A percentile compares a stretch with the other conserved stretches of the same genome.
Evolutionary conservation across 495 filamentous ascomycete genomes (phyloP).

Genomic region (Trichoderma parareesei): DNA sequence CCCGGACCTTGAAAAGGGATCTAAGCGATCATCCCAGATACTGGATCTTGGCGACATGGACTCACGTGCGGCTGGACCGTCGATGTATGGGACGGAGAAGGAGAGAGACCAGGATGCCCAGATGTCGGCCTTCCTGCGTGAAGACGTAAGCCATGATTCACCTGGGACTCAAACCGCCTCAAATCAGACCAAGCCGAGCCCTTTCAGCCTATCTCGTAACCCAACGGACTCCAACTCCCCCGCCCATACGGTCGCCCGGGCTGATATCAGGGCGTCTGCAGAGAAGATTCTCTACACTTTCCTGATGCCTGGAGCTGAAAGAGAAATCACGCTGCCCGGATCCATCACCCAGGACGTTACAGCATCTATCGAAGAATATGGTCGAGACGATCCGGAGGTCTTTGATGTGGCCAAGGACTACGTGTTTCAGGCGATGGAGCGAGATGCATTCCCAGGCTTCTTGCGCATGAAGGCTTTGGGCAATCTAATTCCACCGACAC

Average conservation of each 20-base stretch:
- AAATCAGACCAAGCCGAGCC: constrained; percentile 58
- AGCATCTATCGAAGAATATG: constrained; percentile 74
- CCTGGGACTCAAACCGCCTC: constrained; percentile 57
- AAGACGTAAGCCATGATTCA: constrained; percentile 52
- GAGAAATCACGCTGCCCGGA: constrained; percentile 88
- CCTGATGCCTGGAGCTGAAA: constrained; percentile 82
- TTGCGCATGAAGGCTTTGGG: constrained; percentile 88
- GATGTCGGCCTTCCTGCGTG: constrained; percentile 82
- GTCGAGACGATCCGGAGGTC: constrained; percentile 90
- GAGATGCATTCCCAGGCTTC: constrained; percentile 96
- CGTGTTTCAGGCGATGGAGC: constrained; percentile 98
- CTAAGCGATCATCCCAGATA: constrained; percentile 73
- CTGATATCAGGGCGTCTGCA: constrained; percentile 84
- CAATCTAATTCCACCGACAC: constrained; percentile 82
- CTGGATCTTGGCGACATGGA: constrained; percentile 65
- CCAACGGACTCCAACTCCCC: constrained; percentile 66
- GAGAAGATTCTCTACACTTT: constrained; percentile 98
- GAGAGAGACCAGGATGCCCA: constrained; percentile 70
- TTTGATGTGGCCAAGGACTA: constrained; percentile 98
- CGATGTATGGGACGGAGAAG: constrained; percentile 42
- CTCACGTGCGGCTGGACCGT: constrained; percentile 45
- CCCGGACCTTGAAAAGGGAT: constrained; percentile 78
- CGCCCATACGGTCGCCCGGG: constrained; percentile 70
- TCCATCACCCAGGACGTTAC: constrained; percentile 76
- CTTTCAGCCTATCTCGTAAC: constrained; percentile 46